Evolutionary conservation across 225 moss, liverwort and hornwort species (phyloP).

Genomic region (Pleurozium schreberi): DNA sequence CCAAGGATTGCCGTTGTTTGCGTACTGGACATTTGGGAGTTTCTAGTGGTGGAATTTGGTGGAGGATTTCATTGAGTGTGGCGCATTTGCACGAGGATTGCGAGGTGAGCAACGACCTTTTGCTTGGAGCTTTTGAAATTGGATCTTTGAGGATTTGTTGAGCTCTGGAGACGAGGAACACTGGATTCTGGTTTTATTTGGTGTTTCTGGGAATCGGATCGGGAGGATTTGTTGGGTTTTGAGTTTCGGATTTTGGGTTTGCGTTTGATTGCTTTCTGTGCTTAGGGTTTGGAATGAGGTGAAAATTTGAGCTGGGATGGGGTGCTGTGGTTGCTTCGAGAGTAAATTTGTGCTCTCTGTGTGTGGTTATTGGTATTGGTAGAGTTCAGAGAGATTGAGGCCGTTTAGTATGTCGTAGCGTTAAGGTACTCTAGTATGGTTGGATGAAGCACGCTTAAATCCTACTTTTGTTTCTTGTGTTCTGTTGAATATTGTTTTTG

Average conservation of each 20-base stretch:
- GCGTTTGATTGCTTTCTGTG: not conserved
- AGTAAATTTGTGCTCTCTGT: not conserved
- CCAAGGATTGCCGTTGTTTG: not conserved
- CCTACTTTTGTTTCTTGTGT: not conserved
- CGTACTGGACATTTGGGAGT: not conserved
- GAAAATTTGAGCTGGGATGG: not conserved
- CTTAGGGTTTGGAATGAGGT: not conserved
- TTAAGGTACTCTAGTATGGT: not conserved
- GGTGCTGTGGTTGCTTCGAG: not conserved
- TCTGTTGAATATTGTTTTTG: not conserved
- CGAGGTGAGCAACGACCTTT: not conserved
- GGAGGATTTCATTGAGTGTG: not conserved
- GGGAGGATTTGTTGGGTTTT: not conserved
- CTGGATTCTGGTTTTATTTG: not conserved
- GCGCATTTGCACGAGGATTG: not conserved
- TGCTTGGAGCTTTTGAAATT: not conserved
- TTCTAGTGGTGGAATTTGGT: not conserved
- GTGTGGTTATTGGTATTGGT: not conserved
- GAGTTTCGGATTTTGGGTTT: not conserved
- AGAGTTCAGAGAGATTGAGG: not conserved
- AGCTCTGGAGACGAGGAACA: not conserved
- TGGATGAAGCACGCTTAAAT: not conserved
- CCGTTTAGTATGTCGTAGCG: not conserved
- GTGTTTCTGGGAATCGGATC: not conserved
- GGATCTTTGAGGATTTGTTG: not conserved